Evolutionary conservation across 2,329 filamentous ascomycete species (phyloP).

Genomic region (Alternaria longipes): DNA sequence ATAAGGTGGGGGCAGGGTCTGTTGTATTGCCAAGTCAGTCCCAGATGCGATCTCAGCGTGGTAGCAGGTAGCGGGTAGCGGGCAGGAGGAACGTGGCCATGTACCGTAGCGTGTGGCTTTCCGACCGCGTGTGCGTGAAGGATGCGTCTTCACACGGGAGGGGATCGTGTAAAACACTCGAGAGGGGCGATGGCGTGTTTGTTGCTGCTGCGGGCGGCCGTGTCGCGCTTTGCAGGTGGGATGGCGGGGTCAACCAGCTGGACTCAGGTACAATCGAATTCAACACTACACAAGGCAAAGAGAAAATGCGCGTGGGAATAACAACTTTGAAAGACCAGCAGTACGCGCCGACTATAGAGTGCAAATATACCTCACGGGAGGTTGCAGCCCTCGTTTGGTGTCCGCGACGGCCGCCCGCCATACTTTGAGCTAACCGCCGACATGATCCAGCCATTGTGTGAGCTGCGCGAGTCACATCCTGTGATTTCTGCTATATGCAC

Average conservation of each 20-base stretch:
- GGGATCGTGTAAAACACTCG: not conserved
- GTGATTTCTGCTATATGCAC: slow-evolving; percentile 36
- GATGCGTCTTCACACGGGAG: not conserved
- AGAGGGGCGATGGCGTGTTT: slow-evolving; percentile 16
- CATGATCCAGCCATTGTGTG: slow-evolving; percentile 34
- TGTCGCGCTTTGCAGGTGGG: slow-evolving; percentile 12
- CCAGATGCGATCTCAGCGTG: not conserved
- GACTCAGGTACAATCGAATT: slow-evolving; percentile 4
- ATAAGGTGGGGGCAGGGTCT: slow-evolving; percentile 22
- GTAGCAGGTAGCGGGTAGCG: not conserved
- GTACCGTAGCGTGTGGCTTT: not conserved
- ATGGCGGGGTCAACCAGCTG: slow-evolving; percentile 19
- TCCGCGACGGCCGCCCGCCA: slow-evolving; percentile 22
- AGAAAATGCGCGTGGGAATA: not conserved
- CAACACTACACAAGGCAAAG: slow-evolving; percentile 1
- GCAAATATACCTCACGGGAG: slow-evolving; percentile 20
- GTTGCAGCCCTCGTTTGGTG: slow-evolving; percentile 20
- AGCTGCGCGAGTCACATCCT: slow-evolving; percentile 35
- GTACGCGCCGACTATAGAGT: slow-evolving; percentile 6
- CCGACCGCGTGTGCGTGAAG: not conserved
- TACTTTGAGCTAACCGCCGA: slow-evolving; percentile 36
- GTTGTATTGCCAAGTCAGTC: slow-evolving; percentile 16
- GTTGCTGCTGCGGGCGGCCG: slow-evolving; percentile 5
- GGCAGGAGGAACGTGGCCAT: not conserved
- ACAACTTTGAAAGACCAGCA: not conserved